Percentiles rank a stretch among this genome's conserved stretches.
Conservation (phyloP, 2,329 filamentous ascomycete genomes). For the Nemania sp. region DNA sequence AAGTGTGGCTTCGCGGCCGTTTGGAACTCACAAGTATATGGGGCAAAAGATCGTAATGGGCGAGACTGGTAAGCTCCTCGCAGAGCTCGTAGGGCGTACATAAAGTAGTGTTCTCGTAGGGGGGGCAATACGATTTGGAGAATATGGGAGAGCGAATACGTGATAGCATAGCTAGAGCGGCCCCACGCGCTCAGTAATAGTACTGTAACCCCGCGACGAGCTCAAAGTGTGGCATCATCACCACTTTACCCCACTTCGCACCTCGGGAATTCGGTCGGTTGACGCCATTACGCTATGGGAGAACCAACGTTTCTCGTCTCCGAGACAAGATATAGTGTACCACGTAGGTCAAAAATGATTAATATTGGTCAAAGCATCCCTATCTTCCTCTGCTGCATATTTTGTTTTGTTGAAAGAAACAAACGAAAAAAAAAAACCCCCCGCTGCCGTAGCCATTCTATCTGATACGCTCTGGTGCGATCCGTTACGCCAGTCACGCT, state of each 20-base stretch:
- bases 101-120: slow-evolving; percentile 17
- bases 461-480: neutral
- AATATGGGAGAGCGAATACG: neutral
- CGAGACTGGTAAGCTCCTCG: slow-evolving; percentile 36
- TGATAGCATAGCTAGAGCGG: neutral
- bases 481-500: slow-evolving; percentile 1
- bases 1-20: neutral
- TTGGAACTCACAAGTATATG: slow-evolving; percentile 21
- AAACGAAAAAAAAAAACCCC: neutral
- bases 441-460: neutral
- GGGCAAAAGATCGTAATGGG: slow-evolving; percentile 31
- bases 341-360: too few relatives aligned
- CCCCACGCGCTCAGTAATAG: neutral
- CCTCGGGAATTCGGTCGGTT: too few relatives aligned
- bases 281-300: too few relatives aligned
- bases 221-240: slow-evolving; percentile 4
- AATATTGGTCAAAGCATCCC: too few relatives aligned
- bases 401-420: too few relatives aligned
- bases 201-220: slow-evolving; percentile 16
- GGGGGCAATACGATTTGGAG: neutral
- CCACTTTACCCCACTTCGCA: slow-evolving; percentile 13
- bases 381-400: too few relatives aligned
- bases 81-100: slow-evolving; percentile 38
- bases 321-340: too few relatives aligned
- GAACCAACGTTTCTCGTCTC: too few relatives aligned